phyloP scores from a whole-genome alignment of 2,329 filamentous ascomycete genomes.

The Xylariaceae sp. region DNA sequence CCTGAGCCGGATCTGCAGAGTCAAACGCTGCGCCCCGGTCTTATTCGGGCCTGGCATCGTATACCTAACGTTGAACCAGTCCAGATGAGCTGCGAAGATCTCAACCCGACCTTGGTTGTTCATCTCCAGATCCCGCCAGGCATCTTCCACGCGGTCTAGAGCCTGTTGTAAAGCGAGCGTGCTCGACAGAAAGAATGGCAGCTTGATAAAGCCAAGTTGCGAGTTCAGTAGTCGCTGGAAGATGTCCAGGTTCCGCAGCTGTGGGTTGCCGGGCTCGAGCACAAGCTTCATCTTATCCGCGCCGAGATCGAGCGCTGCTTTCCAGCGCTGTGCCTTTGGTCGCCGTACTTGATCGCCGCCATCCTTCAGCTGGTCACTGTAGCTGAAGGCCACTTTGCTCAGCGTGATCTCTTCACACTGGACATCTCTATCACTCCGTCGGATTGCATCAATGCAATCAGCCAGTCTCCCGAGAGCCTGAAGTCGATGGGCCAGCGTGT shows the following conservation, averaged over 20 bases:
- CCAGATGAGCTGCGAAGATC: constrained; percentile 45
- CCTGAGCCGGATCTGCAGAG: constrained; percentile 45
- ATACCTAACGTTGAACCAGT: constrained; percentile 53
- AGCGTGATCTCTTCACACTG: constrained; percentile 53
- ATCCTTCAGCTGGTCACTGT: constrained; percentile 34
- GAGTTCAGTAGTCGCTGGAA: constrained; percentile 43
- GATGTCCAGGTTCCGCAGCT: constrained; percentile 54
- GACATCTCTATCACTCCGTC: constrained; percentile 46
- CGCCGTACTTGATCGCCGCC: constrained; percentile 6
- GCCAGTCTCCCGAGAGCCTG: constrained; percentile 64
- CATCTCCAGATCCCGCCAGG: constrained; percentile 37
- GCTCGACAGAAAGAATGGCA: constrained; percentile 46
- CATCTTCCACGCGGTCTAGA: constrained; percentile 51
- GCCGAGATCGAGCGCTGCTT: constrained; percentile 51
- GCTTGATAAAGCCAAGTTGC: constrained; percentile 40
- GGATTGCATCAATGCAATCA: constrained; percentile 59
- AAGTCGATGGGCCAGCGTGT: constrained; percentile 51
- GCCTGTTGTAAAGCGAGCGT: constrained; percentile 59
- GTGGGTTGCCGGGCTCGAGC: constrained; percentile 58
- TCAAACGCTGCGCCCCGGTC: constrained; percentile 30
- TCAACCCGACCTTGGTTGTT: constrained; percentile 40
- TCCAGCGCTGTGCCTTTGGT: constrained; percentile 31
- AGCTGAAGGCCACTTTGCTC: constrained; percentile 60
- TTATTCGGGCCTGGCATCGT: constrained; percentile 25
- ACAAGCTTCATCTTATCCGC: constrained; percentile 47